Evolutionary conservation across 2,329 filamentous ascomycete genomes (phyloP), one percentile per base, ranked within the genome.

Genomic region (Fusarium lyarnte): DNA sequence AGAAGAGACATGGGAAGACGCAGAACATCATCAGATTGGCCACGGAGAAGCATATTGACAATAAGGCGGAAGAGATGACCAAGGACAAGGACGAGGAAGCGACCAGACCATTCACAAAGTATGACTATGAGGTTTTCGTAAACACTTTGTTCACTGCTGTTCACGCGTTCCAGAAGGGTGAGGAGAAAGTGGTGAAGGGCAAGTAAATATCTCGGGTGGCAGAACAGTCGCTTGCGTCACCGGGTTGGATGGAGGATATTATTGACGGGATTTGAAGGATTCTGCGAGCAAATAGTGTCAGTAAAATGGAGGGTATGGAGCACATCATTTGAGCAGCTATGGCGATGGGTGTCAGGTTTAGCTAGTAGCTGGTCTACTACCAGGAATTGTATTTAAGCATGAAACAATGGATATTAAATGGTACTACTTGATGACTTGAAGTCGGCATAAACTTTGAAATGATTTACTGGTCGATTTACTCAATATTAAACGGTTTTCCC

Each of bases 191-290:
- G 41, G 2, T 17, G 10, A 19, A 25, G 1, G n/a, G 4, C 6
- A 21, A 35, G 4, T 25, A 25, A 10, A 2, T 14, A 6, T 5
- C 6, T 25, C 19, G 8, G 16, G 5, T 33, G 2, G 5, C 2
- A 14, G 11, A 23, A 10, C 6, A 23, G n/a, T 17, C 8, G 3
- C 6, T 2, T 35, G 17, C 9, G 9, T 35, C 33, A 17, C 8
- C 16, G 8, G 8, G 2, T 19, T 36, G 17, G n/a, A 6, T 29
- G 27, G 8, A 14, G 2, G 23, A 4, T 0, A 14, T 13, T 6
- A 13, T 6, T 21, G 42, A 14, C 8, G 12, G 21, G 17, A 21
- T 10, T 12, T 1, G 0, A 5, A 13, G 5, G 17, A 33, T 9
- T 0, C 0, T 4, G 29, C 13, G 16, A 8, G 29, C 11, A 33